A percentile compares a stretch with the other conserved stretches of the same genome.
These are phyloP conservation scores for Colletotrichum tropicicola DNA, from an alignment of 2,329 filamentous ascomycete species.

Conservation along the genomic window DNA sequence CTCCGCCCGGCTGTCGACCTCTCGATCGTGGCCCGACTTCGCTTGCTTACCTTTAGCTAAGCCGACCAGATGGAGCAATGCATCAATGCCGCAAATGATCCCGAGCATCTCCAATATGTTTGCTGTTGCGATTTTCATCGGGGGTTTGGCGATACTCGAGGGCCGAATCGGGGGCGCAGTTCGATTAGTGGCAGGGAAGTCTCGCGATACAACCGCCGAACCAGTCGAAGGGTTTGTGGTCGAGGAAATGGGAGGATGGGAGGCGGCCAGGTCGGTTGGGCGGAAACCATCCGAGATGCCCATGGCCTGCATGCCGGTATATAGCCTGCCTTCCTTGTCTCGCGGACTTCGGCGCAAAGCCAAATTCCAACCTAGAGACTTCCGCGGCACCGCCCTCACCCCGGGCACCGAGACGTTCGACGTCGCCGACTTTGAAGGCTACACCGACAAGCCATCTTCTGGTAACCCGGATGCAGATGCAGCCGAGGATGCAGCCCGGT, in stretches of 20 bases:
- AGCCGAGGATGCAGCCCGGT: no score
- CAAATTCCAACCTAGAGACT: no score
- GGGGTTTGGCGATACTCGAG: constrained; percentile 66
- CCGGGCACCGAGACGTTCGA: constrained; percentile 55
- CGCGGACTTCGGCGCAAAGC: no score
- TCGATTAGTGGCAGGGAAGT: constrained; percentile 16
- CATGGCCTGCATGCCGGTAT: constrained; percentile 58
- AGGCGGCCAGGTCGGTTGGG: constrained; percentile 41
- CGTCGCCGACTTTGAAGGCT: constrained; percentile 55
- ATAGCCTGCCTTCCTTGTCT: no score
- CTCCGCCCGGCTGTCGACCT: no score
- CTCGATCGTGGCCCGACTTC: no score
- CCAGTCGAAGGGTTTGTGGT: constrained; percentile 34
- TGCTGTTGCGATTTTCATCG: no score
- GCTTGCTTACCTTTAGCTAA: no score
- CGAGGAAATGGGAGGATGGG: constrained; percentile 35
- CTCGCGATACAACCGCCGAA: constrained; percentile 28
- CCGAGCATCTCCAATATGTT: no score
- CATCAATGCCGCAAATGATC: no score
- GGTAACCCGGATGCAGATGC: no score
- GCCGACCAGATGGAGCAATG: no score
- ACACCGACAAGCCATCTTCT: constrained; percentile 62
- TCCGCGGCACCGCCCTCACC: constrained; percentile 55
- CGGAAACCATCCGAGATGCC: constrained; percentile 63
- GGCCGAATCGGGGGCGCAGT: constrained; percentile 47